These are phyloP conservation scores for Anastatica hierochuntica DNA, from an alignment of 345 rosid genomes.

Conservation along the genomic window DNA sequence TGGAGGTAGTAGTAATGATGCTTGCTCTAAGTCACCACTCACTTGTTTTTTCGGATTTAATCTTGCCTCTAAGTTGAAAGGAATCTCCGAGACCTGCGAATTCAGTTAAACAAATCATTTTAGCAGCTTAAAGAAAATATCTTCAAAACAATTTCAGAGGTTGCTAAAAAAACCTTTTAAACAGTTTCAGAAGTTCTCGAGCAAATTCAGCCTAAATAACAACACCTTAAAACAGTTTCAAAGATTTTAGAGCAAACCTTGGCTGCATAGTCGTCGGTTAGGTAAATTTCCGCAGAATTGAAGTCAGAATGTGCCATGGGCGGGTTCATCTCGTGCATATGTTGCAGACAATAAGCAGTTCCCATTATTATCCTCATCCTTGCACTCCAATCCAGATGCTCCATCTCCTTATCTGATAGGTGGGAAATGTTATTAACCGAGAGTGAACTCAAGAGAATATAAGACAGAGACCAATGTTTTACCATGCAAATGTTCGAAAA, in stretches of 20 bases:
- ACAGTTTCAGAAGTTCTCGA: neutral
- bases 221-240: neutral
- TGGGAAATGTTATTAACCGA: neutral
- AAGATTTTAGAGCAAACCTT: conserved; percentile 40
- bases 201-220: neutral
- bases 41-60: conserved; percentile 21
- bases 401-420: conserved; percentile 77
- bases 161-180: neutral
- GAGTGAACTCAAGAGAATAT: neutral
- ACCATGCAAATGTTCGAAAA: conserved; percentile 89
- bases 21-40: conserved; percentile 39
- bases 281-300: conserved; percentile 34
- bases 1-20: conserved; percentile 39
- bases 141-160: neutral
- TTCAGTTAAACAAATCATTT: conserved; percentile 1
- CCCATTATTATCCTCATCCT: conserved; percentile 87
- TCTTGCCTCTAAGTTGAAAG: conserved; percentile 26
- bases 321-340: conserved; percentile 86
- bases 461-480: conserved; percentile 11
- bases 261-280: conserved; percentile 92
- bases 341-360: conserved; percentile 74
- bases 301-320: conserved; percentile 52
- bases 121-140: neutral
- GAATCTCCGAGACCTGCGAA: conserved; percentile 51
- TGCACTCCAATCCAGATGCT: conserved; percentile 86